Conservation (phyloP, 2,329 filamentous ascomycete species). For the Botrytis fabae region DNA sequence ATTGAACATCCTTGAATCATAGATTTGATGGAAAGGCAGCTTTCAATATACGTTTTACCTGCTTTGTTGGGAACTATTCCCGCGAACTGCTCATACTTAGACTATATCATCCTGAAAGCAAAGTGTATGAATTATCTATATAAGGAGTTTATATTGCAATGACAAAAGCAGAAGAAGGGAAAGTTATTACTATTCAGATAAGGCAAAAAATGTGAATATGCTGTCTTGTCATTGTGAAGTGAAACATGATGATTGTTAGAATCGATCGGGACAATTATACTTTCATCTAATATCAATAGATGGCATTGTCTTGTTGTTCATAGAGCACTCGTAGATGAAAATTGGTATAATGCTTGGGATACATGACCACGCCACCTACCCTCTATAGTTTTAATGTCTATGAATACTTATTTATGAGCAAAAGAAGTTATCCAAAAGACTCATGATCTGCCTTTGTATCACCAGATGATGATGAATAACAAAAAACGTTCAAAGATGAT, state of each 20-base stretch:
- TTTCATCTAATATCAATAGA: neutral
- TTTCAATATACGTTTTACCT: constrained; percentile 6
- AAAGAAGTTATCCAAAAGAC: constrained; percentile 2
- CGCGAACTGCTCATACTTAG: neutral
- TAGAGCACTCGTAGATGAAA: neutral
- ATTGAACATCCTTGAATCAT: neutral
- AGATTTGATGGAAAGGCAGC: neutral
- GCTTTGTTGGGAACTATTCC: constrained; percentile 12
- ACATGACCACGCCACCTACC: neutral
- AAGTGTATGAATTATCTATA: neutral
- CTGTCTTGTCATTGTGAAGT: neutral
- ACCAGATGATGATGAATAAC: neutral
- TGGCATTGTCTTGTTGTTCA: neutral
- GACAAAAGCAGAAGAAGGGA: neutral
- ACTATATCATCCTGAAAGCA: constrained; percentile 1
- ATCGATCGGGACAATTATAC: neutral
- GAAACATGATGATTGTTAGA: neutral
- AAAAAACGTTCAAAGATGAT: constrained; percentile 7
- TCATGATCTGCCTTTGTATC: constrained; percentile 4
- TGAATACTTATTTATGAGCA: neutral
- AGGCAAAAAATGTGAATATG: neutral
- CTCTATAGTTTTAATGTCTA: neutral
- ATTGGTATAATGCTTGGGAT: neutral
- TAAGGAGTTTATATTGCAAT: neutral
- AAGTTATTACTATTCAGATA: neutral